Conservation (phyloP, 306 rosid species). For the Rosa chinensis region DNA sequence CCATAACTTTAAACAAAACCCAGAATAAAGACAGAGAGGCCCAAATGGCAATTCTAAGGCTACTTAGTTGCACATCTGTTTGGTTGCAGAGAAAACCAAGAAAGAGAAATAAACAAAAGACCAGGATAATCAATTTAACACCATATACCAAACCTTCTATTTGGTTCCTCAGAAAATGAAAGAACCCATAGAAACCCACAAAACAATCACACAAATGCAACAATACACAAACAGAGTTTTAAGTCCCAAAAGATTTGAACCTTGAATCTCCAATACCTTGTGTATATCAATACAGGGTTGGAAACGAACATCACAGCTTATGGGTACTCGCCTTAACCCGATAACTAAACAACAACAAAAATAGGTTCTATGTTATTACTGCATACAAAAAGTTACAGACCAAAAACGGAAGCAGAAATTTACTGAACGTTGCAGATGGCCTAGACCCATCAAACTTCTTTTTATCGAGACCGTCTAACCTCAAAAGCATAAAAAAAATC, state of each 20-base stretch:
- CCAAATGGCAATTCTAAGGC: not conserved
- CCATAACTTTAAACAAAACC: not conserved
- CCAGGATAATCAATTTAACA: not conserved
- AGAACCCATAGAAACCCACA: not conserved
- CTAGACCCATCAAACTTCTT: no score
- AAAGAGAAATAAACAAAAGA: not conserved
- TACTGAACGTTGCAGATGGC: no score
- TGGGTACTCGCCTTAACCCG: not conserved
- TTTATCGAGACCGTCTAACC: no score
- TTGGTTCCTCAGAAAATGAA: not conserved
- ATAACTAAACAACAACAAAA: no score
- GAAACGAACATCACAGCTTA: not conserved
- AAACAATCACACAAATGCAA: no score
- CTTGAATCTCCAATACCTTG: no score
- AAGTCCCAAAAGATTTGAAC: no score
- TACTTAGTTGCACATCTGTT: not conserved
- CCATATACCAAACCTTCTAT: slow-evolving; percentile 7
- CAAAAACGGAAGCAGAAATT: no score
- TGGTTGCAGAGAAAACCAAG: slow-evolving; percentile 10
- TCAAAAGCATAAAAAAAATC: no score
- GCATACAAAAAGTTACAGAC: no score
- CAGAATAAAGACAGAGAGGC: not conserved
- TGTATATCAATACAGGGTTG: not conserved
- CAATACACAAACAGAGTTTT: no score
- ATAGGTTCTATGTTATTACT: no score